Conservation (phyloP, 75 land plant genomes). For the Gnetum montanum region DNA sequence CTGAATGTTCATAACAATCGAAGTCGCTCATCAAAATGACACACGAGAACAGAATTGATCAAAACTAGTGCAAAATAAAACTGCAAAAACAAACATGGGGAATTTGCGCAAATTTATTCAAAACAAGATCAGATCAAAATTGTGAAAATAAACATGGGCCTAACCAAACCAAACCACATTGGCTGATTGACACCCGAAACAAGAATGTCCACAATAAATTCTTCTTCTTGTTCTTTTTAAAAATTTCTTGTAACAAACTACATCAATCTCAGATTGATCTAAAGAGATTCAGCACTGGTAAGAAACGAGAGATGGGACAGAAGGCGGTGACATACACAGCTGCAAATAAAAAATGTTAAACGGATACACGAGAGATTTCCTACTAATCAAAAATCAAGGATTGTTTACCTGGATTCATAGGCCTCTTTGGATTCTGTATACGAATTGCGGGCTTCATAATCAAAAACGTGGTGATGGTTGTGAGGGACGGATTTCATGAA, state of each 20-base stretch:
- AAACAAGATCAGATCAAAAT: too few relatives aligned
- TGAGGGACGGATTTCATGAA: neutral
- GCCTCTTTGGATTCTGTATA: slow-evolving; percentile 6
- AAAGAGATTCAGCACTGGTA: neutral
- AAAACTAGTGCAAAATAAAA: neutral
- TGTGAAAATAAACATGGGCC: too few relatives aligned
- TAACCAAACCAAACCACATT: too few relatives aligned
- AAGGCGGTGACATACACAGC: neutral
- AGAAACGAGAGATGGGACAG: neutral
- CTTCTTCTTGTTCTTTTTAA: neutral
- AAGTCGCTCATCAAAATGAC: neutral
- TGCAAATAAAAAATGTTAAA: too few relatives aligned
- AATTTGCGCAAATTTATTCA: too few relatives aligned
- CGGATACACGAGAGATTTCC: too few relatives aligned
- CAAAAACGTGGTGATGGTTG: neutral
- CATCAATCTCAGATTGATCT: neutral
- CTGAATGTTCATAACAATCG: neutral
- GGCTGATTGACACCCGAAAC: too few relatives aligned
- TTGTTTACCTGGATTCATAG: slow-evolving; percentile 6
- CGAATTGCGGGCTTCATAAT: neutral
- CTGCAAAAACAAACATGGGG: too few relatives aligned
- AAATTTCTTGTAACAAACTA: neutral
- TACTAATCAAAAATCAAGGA: neutral
- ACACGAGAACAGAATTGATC: neutral
- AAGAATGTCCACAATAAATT: too few relatives aligned